Evolutionary conservation across 2,329 filamentous ascomycete species (phyloP), one percentile per base, ranked within the genome.

Genomic region (Pseudopyrenochaeta lycopersici): DNA sequence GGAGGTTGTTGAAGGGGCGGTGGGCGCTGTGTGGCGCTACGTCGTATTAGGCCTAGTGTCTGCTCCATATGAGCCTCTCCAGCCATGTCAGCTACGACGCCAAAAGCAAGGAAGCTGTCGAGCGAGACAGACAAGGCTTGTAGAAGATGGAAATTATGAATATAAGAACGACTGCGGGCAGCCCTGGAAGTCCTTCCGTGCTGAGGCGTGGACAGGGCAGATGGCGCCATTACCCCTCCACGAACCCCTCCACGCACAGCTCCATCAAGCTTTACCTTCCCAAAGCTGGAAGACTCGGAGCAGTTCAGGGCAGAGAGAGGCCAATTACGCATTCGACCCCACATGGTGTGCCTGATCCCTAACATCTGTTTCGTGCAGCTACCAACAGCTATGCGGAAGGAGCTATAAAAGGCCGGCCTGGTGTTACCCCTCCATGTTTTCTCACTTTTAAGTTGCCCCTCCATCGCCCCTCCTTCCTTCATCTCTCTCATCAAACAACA

Each of bases 381-480:
- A 35, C 53, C 38, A 46, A 33, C 36, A 42, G 55, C 56, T 48
- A 38, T 56, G 39, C 56, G 42, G 48, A 42, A 50, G 23, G 46
- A 54, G 50, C 49, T 58, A 49, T 56, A 53, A 54, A 52, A 54
- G 41, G 48, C n/a, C 46, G 50, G 52, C 43, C 40, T 38, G 43
- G 39, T 12, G 38, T 46, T 58, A 48, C 56, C 56, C 56, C 56
- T 53, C 56, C 41, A 60, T 60, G 33, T 41, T 36, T 38, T 45
- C 43, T 41, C 21, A 45, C 49, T 53, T 56, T 54, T 60, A 50
- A 57, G 54, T 46, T 54, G 51, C 59, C 55, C 57, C 54, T 62
- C 60, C 47, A 20, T 33, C 20, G 35, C 29, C 36, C 46, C 36
- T 43, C 46, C 45, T 48, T 45, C 40, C 29, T 43, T 49, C 49